Conservation (phyloP, 2,329 filamentous ascomycete species). For the Exophiala sp. region DNA sequence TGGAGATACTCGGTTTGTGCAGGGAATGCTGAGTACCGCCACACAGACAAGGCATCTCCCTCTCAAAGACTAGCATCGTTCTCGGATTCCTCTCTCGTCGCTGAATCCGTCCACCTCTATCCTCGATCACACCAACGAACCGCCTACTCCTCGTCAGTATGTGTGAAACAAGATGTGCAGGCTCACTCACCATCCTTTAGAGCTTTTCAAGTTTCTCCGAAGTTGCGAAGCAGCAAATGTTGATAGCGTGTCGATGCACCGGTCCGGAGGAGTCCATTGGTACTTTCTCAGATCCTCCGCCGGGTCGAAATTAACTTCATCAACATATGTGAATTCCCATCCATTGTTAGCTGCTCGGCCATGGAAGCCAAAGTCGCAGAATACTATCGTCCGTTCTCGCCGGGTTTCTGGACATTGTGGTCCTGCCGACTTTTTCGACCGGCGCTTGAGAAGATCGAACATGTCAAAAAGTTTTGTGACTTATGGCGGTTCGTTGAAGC, state of each 20-base stretch:
- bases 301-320: constrained; percentile 11
- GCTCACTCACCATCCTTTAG: constrained; percentile 11
- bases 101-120: constrained; percentile 3
- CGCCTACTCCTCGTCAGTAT: constrained; percentile 1
- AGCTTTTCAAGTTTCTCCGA: constrained; percentile 12
- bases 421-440: neutral
- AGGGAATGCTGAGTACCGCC: constrained; percentile 2
- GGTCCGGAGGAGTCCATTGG: neutral
- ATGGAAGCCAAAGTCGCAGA: constrained; percentile 16
- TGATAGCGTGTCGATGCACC: constrained; percentile 5
- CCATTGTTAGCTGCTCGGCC: constrained; percentile 6
- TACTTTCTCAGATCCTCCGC: constrained; percentile 10
- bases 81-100: constrained; percentile 10
- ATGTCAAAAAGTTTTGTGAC: neutral
- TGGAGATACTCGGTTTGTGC: neutral
- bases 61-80: constrained; percentile 15
- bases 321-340: constrained; percentile 13
- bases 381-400: constrained; percentile 12
- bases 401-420: constrained; percentile 3
- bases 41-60: constrained; percentile 7
- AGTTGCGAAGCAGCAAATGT: constrained; percentile 12
- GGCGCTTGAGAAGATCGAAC: constrained; percentile 6
- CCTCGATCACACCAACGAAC: constrained; percentile 14
- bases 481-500: neutral
- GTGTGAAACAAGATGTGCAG: neutral